Evolutionary conservation across 768 basidiomycete genomes (phyloP), one percentile per base, ranked within the genome.

Genomic region (Paxillus involutus): DNA sequence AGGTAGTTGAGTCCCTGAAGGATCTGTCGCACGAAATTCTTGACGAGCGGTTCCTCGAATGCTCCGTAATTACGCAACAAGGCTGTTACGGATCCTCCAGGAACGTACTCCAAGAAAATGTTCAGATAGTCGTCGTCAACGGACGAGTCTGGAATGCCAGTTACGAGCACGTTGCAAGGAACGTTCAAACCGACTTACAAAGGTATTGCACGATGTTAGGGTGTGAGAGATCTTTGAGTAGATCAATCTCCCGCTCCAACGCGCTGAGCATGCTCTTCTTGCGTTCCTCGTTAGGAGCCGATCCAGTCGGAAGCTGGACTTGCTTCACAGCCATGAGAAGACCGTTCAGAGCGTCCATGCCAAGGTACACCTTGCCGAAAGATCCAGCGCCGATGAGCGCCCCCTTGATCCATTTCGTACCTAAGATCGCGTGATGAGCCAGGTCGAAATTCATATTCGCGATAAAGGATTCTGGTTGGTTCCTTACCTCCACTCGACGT

Each of bases 181-280:
- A 33, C 51, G 13, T 13, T 36, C n/a, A 39, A 36, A 42, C 35
- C 16, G 4, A 77, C 91, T 55, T 62, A 97, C 95, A 93, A 51
- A 96, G 88, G 64, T 99, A 99, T 74, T 98, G 96, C 21, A 99
- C 97, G 56, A 99, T 98, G 66, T 98, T 96, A 55, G 87, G 86
- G 67, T 98, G 94, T 59, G 96, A 90, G 47, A 97, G 75, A 53
- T 94, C 90, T 67, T 94, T 93, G 57, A 98, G 77, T 3, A 98
- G 78, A 73, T 92, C 93, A 57, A 98, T 98, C 72, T 99, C 97
- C 37, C 90, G 84, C 71, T 98, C 94, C 41, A 94, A 77, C 1
- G 92, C 92, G 51, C 81, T 90, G 12, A 94, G 82, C 94, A 98
- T 98, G 71, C 82, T 85, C 75, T 89, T 88, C 75, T 94, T 96